Evolutionary conservation across 805 yeast genomes (phyloP), one percentile per base, ranked within the genome.

Genomic region (Yarrowia yakushimensis): DNA sequence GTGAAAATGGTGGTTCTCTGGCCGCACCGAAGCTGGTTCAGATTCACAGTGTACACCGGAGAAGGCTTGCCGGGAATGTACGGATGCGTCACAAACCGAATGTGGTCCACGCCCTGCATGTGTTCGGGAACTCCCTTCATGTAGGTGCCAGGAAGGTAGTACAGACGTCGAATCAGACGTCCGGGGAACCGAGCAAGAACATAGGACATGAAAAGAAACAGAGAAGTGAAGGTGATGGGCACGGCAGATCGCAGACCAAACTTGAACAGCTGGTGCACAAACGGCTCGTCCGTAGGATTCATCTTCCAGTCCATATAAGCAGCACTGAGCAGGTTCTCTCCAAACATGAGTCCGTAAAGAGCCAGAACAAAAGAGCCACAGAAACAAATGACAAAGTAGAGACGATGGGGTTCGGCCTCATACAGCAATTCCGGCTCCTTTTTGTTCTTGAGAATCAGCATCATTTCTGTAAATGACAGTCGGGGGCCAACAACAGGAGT

Each of bases 341-440:
- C 70, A 65, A 85, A 78, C 64, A 74, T 76, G 64, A 74, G 71
- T 52, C 86, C 71, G 6, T 87, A 88, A 71, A 89, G 89, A n/a
- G 86, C 78, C 2, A 87, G 77, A 67, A 87, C 84, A 37, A 88
- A 74, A 0, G 91, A 89, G 69, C 86, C 79, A 46, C 88, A 83
- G 65, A 85, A 83, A 70, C 88, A 82, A 20, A 84, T 81, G 11
- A 88, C 75, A 71, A 88, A 89, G 72, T 88, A 90, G 31, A 88
- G 77, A 63, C 87, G 77, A 70, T 90, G 96, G 0, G 94, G 88
- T 73, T 90, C 96, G 25, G 91, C 84, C 76, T 88, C 93, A 73
- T 89, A 90, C 45, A 89, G 79, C 61, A 89, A 76, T 69, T 88
- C 96, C 0, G 93, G 93, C 52, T 81, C 79, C 12, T 73, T 74